Conservation (phyloP, 2,329 filamentous ascomycete species). For the Talaromyces piceae region DNA sequence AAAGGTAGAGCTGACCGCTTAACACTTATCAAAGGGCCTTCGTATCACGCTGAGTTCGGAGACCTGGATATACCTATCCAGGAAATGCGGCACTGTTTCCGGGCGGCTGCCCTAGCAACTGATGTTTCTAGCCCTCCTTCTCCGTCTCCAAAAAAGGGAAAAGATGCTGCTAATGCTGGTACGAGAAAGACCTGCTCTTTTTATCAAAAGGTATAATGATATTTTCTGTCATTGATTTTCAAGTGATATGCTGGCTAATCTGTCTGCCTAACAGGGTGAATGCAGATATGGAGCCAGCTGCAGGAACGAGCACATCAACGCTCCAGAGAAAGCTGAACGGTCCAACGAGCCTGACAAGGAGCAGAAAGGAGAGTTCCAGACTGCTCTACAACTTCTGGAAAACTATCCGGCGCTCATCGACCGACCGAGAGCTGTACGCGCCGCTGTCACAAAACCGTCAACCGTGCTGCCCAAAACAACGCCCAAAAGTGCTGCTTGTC, state of each 20-base stretch:
- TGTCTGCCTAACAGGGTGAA: neutral
- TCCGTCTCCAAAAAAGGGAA: too few species aligned
- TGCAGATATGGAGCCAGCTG: conserved; percentile 27
- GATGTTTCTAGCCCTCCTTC: conserved; percentile 1
- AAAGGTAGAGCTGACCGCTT: conserved; percentile 44
- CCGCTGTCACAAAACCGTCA: conserved; percentile 14
- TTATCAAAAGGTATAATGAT: conserved; percentile 23
- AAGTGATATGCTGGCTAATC: too few species aligned
- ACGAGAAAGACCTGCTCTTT: conserved; percentile 22
- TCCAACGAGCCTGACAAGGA: neutral
- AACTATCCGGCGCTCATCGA: conserved; percentile 10
- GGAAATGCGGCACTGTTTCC: conserved; percentile 48
- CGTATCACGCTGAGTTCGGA: conserved; percentile 47
- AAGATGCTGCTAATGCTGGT: conserved; percentile 6
- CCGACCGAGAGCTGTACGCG: conserved; percentile 8
- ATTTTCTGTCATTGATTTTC: too few species aligned
- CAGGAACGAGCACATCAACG: conserved; percentile 22
- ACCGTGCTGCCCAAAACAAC: conserved; percentile 15
- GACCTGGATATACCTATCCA: conserved; percentile 45
- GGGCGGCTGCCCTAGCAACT: conserved; percentile 30
- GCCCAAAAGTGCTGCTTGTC: neutral
- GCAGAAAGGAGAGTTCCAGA: neutral
- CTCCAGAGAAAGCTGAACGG: neutral
- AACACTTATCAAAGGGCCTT: conserved; percentile 48
- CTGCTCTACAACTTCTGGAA: neutral